Evolutionary conservation across 768 basidiomycete genomes (phyloP), one percentile per base, ranked within the genome.

Genomic region (Suillus placidus): DNA sequence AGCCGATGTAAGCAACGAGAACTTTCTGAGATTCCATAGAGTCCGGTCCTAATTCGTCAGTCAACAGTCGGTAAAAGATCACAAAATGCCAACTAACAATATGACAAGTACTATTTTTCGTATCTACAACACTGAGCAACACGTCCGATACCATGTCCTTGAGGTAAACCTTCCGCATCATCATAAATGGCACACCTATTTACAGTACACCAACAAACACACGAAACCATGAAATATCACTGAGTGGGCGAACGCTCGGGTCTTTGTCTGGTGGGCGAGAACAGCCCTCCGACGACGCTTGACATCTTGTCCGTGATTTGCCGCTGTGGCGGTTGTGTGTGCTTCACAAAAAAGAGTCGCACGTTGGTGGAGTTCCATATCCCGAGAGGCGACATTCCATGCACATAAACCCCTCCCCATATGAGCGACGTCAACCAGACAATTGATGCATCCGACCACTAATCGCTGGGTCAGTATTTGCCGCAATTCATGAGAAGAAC

Each of bases 381-480:
- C 14, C 92, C 93, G 30, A 95, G 80, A 1, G 92, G 91, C 2
- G 89, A 87, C 87, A 96, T 92, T 6, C 90, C 92, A 56, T 91
- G 89, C 26, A 97, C 91, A 73, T 96, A 99, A 23, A 97, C 86
- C 74, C 96, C 94, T 47, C 97, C 96, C 95, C 97, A 99, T 26
- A 96, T 89, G 62, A 98, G 79, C 1, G 93, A 95, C 5, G 95
- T 93, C 43, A 97, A 83, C 97, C 97, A 98, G 20, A 95, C 85
- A 66, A 92, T 82, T 3, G 94, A 95, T 2, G 93, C 90, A 69
- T 95, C 92, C 14, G 95, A 92, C 95, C 95, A 97, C 93, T 96
- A 64, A 10, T 55, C 6, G 9, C 52, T 35, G 38, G n/a, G 12
- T 45, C 13, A 65, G 54, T 65, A 40, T 70, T 43, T 67, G 6